A percentile compares a stretch with the other conserved stretches of the same genome.
Conservation (phyloP, 2,329 filamentous ascomycete species). For the Exophiala lecanii-corni region DNA sequence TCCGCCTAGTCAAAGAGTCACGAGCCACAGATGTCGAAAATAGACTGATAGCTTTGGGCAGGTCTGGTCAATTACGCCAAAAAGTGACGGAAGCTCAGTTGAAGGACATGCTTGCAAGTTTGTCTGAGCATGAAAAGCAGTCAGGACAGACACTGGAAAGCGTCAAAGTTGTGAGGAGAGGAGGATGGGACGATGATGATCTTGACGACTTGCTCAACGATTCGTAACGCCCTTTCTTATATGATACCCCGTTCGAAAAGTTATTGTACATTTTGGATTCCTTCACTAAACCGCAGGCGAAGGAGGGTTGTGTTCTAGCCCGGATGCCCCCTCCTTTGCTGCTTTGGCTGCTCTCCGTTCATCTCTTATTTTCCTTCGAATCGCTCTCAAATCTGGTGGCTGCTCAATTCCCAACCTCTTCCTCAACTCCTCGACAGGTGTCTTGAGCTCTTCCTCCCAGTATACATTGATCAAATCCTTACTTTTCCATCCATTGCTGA, state of each 20-base stretch:
- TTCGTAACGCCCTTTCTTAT: conserved; percentile 13
- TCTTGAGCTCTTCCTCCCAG: conserved; percentile 92
- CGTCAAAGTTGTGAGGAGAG: conserved; percentile 77
- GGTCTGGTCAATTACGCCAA: conserved; percentile 75
- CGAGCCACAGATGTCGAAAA: conserved; percentile 89
- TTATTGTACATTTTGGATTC: conserved; percentile 5
- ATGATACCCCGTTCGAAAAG: conserved; percentile 19
- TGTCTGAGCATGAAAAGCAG: conserved; percentile 45
- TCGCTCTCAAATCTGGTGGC: conserved; percentile 78
- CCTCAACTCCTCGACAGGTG: conserved; percentile 72
- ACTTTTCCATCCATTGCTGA: conserved; percentile 70
- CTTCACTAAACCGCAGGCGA: neutral
- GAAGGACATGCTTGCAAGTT: conserved; percentile 72
- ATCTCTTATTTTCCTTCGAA: conserved; percentile 65
- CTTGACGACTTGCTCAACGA: conserved; percentile 37
- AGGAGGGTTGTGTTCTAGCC: conserved; percentile 9
- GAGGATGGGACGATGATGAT: conserved; percentile 79
- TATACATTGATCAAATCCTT: conserved; percentile 92
- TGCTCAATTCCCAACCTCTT: conserved; percentile 74
- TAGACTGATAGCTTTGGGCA: conserved; percentile 84
- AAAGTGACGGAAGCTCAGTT: conserved; percentile 92
- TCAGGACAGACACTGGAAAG: conserved; percentile 67
- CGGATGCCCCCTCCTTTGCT: conserved; percentile 28
- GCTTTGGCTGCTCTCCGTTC: conserved; percentile 63
- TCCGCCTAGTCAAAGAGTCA: conserved; percentile 90